Conservation (phyloP, 345 rosid genomes). For the Eucalyptus coolabah region DNA sequence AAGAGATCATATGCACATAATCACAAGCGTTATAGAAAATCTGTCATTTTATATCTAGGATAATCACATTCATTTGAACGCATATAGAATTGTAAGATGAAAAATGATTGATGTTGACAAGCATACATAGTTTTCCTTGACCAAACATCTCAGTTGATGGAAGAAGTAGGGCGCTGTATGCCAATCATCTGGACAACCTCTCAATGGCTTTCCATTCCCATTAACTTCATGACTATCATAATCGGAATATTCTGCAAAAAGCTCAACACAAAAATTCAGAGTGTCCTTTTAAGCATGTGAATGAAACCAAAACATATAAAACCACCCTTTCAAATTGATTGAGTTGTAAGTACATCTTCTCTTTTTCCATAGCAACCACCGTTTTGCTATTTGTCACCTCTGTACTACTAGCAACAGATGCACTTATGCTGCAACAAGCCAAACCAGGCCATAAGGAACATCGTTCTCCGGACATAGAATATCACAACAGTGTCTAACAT, state of each 20-base stretch:
- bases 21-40: neutral
- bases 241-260: conserved; percentile 45
- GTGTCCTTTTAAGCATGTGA: neutral
- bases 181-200: conserved; percentile 92
- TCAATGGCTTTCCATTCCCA: conserved; percentile 93
- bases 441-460: neutral
- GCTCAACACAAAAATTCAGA: neutral
- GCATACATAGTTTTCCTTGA: neutral
- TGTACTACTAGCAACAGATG: conserved; percentile 88
- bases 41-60: too few species aligned
- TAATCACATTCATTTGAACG: neutral
- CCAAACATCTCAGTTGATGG: conserved; percentile 73
- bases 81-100: neutral
- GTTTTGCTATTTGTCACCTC: conserved; percentile 81
- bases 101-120: neutral
- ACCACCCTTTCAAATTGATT: conserved; percentile 62
- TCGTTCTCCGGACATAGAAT: neutral
- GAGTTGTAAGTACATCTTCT: conserved; percentile 66
- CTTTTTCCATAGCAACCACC: conserved; percentile 74
- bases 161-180: conserved; percentile 53
- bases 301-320: neutral
- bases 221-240: conserved; percentile 74
- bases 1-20: neutral
- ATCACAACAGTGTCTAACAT: neutral
- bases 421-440: conserved; percentile 41